Evolutionary conservation across 257 asterid species (phyloP).

Genomic region (Paulownia fortunei): DNA sequence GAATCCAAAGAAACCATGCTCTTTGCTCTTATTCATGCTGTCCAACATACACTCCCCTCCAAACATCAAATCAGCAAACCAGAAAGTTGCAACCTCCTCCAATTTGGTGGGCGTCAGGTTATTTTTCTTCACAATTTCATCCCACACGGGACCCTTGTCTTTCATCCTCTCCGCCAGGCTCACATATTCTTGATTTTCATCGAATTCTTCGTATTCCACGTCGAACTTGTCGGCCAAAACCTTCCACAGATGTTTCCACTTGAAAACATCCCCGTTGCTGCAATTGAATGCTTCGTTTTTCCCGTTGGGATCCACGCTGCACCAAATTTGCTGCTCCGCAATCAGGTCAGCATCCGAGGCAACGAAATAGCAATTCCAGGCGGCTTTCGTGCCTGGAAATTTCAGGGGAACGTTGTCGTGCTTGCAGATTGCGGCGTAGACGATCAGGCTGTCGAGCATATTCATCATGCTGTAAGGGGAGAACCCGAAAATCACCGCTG

Average conservation of each 20-base stretch:
- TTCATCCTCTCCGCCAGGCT: conserved; percentile 46
- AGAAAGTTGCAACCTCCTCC: conserved; percentile 45
- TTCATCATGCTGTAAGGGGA: conserved; percentile 47
- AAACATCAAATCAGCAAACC: conserved; percentile 46
- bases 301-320: conserved; percentile 42
- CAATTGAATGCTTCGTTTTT: conserved; percentile 46
- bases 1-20: conserved; percentile 46
- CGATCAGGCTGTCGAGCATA: conserved; percentile 28
- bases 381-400: conserved; percentile 42
- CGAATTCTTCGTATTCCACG: conserved; percentile 33
- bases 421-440: conserved; percentile 47
- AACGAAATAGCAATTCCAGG: conserved; percentile 44
- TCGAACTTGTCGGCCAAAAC: conserved; percentile 39
- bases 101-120: conserved; percentile 27
- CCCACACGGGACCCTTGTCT: conserved; percentile 41
- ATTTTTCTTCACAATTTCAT: conserved; percentile 44
- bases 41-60: conserved; percentile 42
- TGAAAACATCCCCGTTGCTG: conserved; percentile 47
- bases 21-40: conserved; percentile 50
- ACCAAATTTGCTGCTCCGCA: conserved; percentile 54
- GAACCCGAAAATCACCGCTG: conserved; percentile 46
- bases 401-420: conserved; percentile 35
- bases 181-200: conserved; percentile 35
- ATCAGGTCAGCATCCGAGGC: conserved; percentile 42
- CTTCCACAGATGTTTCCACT: conserved; percentile 49